A percentile compares a stretch with the other conserved stretches of the same genome.
Evolutionary conservation across 2,329 filamentous ascomycete species (phyloP).

Genomic region (Aspergillus felis): DNA sequence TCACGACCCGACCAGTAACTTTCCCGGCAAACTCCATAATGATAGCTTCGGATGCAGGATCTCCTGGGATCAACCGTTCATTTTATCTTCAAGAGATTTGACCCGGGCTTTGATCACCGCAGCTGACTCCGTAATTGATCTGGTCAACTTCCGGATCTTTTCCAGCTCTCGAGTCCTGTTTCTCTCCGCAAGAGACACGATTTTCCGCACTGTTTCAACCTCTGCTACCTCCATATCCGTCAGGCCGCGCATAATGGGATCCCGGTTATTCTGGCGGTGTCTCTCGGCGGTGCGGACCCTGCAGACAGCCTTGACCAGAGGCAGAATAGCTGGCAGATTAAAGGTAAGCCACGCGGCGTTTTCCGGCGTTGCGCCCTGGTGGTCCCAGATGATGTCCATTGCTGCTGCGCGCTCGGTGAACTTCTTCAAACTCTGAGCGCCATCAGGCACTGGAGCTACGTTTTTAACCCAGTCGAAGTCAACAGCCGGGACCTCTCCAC

Average conservation of each 20-base stretch:
- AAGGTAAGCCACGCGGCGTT: conserved; percentile 23
- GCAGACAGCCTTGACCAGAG: conserved; percentile 22
- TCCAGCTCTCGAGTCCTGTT: conserved; percentile 19
- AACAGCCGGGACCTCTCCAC: neutral
- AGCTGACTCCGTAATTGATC: conserved; percentile 13
- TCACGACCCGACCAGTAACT: neutral
- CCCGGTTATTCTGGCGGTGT: conserved; percentile 9
- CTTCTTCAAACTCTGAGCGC: conserved; percentile 14
- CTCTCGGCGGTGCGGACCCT: conserved; percentile 14
- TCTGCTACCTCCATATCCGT: conserved; percentile 18
- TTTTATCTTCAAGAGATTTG: conserved; percentile 5
- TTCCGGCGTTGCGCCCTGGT: conserved; percentile 18
- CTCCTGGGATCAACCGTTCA: neutral
- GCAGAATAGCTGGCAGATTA: conserved; percentile 10
- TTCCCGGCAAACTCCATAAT: neutral
- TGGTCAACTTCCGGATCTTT: conserved; percentile 10
- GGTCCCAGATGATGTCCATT: conserved; percentile 19
- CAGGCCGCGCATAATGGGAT: conserved; percentile 4
- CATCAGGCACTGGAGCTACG: conserved; percentile 12
- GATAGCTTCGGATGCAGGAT: neutral
- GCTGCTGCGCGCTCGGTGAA: conserved; percentile 17
- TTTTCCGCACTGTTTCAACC: conserved; percentile 16
- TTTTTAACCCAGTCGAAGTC: conserved; percentile 17
- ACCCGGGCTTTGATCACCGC: conserved; percentile 13
- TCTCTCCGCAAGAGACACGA: conserved; percentile 14